Evolutionary conservation across 768 basidiomycete genomes (phyloP).

Genomic region (Tremella mesenterica): DNA sequence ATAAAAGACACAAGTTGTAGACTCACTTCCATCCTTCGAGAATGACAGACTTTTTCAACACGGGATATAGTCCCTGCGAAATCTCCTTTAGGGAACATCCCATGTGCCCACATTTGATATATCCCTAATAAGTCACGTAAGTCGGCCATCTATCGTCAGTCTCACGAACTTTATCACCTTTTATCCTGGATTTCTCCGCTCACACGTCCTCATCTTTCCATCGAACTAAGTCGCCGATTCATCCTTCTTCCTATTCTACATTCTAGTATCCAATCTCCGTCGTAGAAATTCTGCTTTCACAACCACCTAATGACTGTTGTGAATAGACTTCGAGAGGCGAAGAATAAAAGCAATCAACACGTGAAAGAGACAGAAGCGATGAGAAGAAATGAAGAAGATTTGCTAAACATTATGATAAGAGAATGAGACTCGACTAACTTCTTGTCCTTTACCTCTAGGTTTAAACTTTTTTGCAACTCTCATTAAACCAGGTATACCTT

Average conservation of each 20-base stretch:
- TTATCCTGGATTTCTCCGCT: neutral
- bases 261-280: too few relatives aligned
- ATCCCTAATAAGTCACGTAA: slow-evolving; percentile 67
- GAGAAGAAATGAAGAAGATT: too few relatives aligned
- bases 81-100: slow-evolving; percentile 76
- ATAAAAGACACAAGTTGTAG: neutral
- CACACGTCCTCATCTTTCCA: too few relatives aligned
- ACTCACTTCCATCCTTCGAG: slow-evolving; percentile 73
- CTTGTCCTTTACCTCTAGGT: slow-evolving; percentile 80
- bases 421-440: slow-evolving; percentile 51
- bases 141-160: slow-evolving; percentile 49
- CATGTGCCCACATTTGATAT: slow-evolving; percentile 94
- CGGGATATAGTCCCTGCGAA: slow-evolving; percentile 77
- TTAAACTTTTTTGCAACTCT: slow-evolving; percentile 68
- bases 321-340: too few relatives aligned
- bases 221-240: too few relatives aligned
- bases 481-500: slow-evolving; percentile 73
- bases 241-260: too few relatives aligned
- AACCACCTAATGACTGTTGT: too few relatives aligned
- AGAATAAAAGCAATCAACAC: too few relatives aligned
- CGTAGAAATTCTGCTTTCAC: too few relatives aligned
- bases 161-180: neutral
- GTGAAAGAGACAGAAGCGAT: too few relatives aligned
- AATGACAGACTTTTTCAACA: slow-evolving; percentile 81
- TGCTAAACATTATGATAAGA: neutral